Evolutionary conservation across 148 eudicot genomes (phyloP), one percentile per base, ranked within the genome.

Genomic region (Diospyros kaki): DNA sequence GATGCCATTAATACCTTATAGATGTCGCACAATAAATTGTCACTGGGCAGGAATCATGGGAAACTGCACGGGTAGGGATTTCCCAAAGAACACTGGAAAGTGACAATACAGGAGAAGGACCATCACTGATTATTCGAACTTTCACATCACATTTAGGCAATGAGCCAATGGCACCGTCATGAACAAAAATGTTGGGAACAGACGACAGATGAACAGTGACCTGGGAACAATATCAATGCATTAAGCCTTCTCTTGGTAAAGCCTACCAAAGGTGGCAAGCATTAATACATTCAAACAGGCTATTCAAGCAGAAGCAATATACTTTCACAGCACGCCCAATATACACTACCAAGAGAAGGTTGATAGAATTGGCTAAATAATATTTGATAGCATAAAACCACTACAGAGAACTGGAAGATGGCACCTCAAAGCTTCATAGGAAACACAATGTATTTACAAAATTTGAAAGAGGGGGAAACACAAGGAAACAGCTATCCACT

Each of bases 81-180:
- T 11, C 40, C 79, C 83, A 58, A 39, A 80, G 76, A 66, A 76
- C 15, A 52, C 67, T 80, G 60, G 76, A 76, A 66, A 80, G 73
- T 48, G 76, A 18, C 11, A 75, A 59, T 42, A 76, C 68, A 59
- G 79, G 72, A 58, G 83, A 64, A 52, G 79, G 79, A 58, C 71
- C 66, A 53, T 80, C 83, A 66, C 79, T 76, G 65, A 72, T 72
- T 4, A 80, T 9, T 17, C 83, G 73, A 52, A 80, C 79, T 58
- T 80, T 76, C 3, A 71, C 79, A 66, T 67, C 63, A 52, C 64
- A 75, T 51, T 66, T 71, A n/a, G 72, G 55, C n/a, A 72, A 65
- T 72, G 73, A 4, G 61, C 83, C 75, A 69, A 80, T 72, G 52
- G 83, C 83, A 43, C 83, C 83, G 58, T 80, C 83, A 14, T 80